Percentiles rank a stretch among this genome's conserved stretches.
Conservation (phyloP, 164 flowering plant species). For the Buxus sempervirens region DNA sequence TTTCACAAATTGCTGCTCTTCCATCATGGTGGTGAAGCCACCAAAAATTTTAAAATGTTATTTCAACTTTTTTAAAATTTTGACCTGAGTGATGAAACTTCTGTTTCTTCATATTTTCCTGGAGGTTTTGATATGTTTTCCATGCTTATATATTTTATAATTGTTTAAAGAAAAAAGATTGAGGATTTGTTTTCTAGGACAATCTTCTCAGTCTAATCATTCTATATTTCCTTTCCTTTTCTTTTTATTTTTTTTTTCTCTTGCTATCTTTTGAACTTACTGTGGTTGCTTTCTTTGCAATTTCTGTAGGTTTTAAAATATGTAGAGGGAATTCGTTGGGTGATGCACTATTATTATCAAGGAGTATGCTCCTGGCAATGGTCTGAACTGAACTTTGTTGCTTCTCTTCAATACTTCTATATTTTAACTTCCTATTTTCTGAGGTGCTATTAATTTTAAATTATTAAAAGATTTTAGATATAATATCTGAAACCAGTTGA, state of each 20-base stretch:
- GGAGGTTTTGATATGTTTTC: too few species aligned
- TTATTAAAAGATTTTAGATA: too few species aligned
- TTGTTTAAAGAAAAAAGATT: too few species aligned
- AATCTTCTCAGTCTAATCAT: neutral
- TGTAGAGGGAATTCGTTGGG: conserved; percentile 66
- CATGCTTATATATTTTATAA: too few species aligned
- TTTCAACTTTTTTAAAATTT: too few species aligned
- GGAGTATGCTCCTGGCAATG: conserved; percentile 73
- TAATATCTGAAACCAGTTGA: too few species aligned
- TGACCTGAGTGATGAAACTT: too few species aligned
- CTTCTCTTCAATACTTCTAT: neutral
- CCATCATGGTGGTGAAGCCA: too few species aligned
- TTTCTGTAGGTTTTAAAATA: conserved; percentile 49
- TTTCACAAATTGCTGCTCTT: neutral
- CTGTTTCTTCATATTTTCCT: too few species aligned
- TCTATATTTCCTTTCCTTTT: neutral
- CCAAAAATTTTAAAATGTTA: too few species aligned
- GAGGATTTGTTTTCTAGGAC: too few species aligned
- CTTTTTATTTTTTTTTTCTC: neutral
- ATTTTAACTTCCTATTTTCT: neutral
- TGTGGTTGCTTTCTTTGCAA: conserved; percentile 1
- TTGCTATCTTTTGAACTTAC: neutral
- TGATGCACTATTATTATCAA: conserved; percentile 60
- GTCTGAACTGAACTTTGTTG: conserved; percentile 26
- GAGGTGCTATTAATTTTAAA: too few species aligned